These are phyloP conservation scores for Umbellularia californica DNA, from an alignment of 164 flowering plant species.

Conservation along the genomic window DNA sequence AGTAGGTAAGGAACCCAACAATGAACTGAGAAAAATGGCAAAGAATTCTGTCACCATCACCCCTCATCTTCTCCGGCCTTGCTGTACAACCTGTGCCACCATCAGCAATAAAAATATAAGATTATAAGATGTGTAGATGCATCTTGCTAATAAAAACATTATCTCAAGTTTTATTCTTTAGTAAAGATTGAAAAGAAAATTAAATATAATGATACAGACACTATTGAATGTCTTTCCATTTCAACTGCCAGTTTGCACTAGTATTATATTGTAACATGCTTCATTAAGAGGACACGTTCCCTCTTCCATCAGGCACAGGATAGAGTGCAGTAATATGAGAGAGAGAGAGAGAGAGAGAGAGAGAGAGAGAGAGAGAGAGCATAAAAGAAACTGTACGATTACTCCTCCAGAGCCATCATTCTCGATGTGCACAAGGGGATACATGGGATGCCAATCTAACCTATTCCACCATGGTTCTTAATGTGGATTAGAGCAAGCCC, in stretches of 20 bases:
- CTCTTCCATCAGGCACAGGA: no score
- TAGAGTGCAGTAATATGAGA: no score
- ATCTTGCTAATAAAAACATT: neutral
- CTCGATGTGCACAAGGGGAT: no score
- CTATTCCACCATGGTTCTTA: no score
- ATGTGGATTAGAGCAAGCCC: no score
- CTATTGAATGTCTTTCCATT: neutral
- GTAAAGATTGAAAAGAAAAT: neutral
- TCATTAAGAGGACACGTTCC: no score
- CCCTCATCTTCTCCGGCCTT: neutral
- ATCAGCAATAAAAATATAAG: neutral
- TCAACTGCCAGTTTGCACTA: neutral
- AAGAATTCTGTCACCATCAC: neutral
- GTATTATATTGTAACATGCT: no score
- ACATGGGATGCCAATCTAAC: no score
- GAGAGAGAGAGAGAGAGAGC: no score
- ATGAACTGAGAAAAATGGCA: neutral
- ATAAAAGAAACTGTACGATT: no score
- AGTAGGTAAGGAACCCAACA: neutral
- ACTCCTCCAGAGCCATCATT: no score
- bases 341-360: no score
- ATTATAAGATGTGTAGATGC: neutral
- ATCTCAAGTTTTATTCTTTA: neutral
- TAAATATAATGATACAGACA: neutral
- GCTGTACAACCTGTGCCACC: neutral